Evolutionary conservation across 495 filamentous ascomycete species (phyloP).

Genomic region (Rhypophila decipiens): DNA sequence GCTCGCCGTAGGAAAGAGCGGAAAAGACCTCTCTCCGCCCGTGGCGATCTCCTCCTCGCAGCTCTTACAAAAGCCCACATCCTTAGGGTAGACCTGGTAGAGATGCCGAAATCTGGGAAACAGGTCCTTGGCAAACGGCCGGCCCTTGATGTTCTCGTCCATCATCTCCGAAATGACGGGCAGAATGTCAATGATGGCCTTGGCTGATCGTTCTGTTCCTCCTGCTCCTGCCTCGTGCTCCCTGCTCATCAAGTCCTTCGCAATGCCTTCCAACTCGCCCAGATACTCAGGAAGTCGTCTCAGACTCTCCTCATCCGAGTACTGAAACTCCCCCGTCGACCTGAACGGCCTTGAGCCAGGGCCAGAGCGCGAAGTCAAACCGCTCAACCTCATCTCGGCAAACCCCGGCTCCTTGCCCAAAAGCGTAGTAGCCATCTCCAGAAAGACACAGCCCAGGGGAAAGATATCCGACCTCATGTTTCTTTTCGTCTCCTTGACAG

Average conservation of each 20-base stretch:
- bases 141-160: constrained; percentile 10
- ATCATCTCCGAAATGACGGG: constrained; percentile 24
- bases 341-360: constrained; percentile 21
- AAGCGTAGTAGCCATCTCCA: constrained; percentile 37
- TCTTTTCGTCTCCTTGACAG: constrained; percentile 24
- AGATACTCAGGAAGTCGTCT: constrained; percentile 22
- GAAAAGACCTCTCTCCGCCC: constrained; percentile 6
- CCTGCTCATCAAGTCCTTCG: constrained; percentile 6
- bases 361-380: constrained; percentile 3
- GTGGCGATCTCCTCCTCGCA: constrained; percentile 24
- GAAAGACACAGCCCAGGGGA: constrained; percentile 43
- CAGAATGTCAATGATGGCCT: constrained; percentile 17
- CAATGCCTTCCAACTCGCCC: constrained; percentile 16
- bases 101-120: constrained; percentile 25
- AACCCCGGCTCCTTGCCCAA: constrained; percentile 23
- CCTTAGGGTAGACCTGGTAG: constrained; percentile 17
- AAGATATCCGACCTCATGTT: constrained; percentile 42
- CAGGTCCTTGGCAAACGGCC: constrained; percentile 21
- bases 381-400: constrained; percentile 24
- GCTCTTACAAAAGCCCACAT: constrained; percentile 16
- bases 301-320: too few relatives aligned
- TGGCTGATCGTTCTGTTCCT: constrained; percentile 7
- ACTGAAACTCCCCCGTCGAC: too few relatives aligned
- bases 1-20: too few relatives aligned
- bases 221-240: constrained; percentile 4